Conservation (phyloP, 2,329 filamentous ascomycete species). For the Verticillium dahliae region DNA sequence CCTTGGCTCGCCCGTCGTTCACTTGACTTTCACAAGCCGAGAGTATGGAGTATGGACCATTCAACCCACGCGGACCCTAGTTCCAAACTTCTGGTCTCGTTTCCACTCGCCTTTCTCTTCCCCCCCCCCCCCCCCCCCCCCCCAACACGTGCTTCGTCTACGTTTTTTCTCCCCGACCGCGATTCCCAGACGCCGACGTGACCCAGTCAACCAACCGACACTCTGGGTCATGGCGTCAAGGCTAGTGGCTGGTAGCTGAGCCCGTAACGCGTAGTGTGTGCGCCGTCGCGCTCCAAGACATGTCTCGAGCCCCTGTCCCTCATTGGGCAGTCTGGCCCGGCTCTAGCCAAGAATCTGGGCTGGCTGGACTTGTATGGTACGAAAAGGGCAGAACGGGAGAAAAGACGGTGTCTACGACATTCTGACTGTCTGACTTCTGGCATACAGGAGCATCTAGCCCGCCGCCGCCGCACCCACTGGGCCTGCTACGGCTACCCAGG, state of each 20-base stretch:
- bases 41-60: background rate
- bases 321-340: background rate
- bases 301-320: background rate
- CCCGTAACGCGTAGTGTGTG: background rate
- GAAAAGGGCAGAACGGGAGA: background rate
- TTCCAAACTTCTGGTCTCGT: background rate
- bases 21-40: background rate
- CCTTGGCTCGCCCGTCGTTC: background rate
- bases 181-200: background rate
- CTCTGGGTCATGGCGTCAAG: background rate
- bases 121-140: background rate
- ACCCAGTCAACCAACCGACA: background rate
- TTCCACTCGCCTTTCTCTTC: background rate
- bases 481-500: background rate
- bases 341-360: background rate
- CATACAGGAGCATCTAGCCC: background rate
- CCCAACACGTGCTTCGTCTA: background rate
- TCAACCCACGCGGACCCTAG: background rate
- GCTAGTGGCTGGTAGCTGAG: background rate
- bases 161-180: too few relatives aligned
- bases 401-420: background rate
- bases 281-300: background rate
- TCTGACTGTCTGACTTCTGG: background rate
- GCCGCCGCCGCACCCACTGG: background rate
- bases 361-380: background rate